A percentile compares a stretch with the other conserved stretches of the same genome.
Conservation (phyloP, 257 asterid genomes). For the Fraxinus americana region DNA sequence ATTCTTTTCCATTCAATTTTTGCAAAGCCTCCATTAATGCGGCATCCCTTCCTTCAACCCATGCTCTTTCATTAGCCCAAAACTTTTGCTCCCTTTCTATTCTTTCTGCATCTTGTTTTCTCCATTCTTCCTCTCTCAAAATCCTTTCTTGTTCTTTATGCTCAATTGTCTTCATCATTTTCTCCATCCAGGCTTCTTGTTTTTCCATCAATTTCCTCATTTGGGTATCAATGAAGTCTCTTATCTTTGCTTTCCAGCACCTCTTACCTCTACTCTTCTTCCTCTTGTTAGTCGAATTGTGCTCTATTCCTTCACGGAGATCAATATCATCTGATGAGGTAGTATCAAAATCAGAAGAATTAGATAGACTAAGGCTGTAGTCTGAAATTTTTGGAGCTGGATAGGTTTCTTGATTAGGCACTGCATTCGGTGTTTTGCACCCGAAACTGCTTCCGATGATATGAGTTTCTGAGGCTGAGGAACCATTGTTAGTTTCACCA, state of each 20-base stretch:
- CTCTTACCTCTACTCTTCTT: constrained; percentile 46
- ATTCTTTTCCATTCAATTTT: constrained; percentile 47
- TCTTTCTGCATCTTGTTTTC: constrained; percentile 66
- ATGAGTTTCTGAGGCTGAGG: constrained; percentile 44
- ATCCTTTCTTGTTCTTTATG: constrained; percentile 77
- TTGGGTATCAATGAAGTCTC: constrained; percentile 64
- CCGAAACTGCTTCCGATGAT: constrained; percentile 24
- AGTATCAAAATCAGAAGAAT: constrained; percentile 59
- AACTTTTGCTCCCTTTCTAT: constrained; percentile 70
- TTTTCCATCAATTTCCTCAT: constrained; percentile 83
- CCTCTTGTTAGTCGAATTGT: constrained; percentile 31
- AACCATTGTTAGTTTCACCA: constrained; percentile 54
- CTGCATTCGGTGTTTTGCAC: constrained; percentile 21
- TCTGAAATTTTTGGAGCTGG: constrained; percentile 49
- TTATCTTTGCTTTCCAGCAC: constrained; percentile 68
- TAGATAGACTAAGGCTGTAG: constrained; percentile 77
- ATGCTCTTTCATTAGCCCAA: constrained; percentile 83
- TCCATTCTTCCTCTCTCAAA: constrained; percentile 77
- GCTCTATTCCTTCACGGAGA: constrained; percentile 20
- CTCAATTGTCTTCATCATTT: constrained; percentile 74
- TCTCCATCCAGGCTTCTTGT: constrained; percentile 88
- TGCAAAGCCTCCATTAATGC: constrained; percentile 68
- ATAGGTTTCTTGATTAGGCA: constrained; percentile 40
- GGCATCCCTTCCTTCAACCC: constrained; percentile 81
- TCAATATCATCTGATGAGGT: constrained; percentile 60